A percentile compares a stretch with the other conserved stretches of the same genome.
Evolutionary conservation across 257 asterid species (phyloP).

Genomic region (Ajuga chamaepitys): DNA sequence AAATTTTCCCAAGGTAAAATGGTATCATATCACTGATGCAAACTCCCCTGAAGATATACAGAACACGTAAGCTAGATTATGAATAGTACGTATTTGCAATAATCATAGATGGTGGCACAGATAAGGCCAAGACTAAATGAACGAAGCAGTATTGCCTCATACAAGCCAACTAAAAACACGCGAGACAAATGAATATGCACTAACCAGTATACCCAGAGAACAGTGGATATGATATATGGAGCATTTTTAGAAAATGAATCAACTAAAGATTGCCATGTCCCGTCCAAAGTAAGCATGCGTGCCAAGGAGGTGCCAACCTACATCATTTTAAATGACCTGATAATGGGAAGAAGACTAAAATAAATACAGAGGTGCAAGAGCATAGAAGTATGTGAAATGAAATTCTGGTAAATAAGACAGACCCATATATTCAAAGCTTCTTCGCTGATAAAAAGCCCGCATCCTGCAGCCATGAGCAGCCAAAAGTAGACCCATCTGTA

Average conservation of each 20-base stretch:
- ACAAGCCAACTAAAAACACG: not conserved
- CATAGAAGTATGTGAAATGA: slow-evolving; percentile 23
- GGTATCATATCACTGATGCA: slow-evolving; percentile 94
- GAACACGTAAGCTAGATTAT: not conserved
- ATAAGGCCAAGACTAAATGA: not conserved
- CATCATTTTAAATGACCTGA: slow-evolving; percentile 30
- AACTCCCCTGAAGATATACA: slow-evolving; percentile 58
- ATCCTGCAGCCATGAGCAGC: slow-evolving; percentile 91
- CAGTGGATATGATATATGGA: slow-evolving; percentile 61
- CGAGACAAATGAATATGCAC: slow-evolving; percentile 17
- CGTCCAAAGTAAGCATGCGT: slow-evolving; percentile 62
- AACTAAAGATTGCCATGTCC: slow-evolving; percentile 69
- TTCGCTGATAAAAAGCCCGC: slow-evolving; percentile 79
- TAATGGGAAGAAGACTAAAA: slow-evolving; percentile 10
- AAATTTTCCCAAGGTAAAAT: slow-evolving; percentile 70
- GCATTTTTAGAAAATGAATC: slow-evolving; percentile 69
- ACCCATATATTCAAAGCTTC: slow-evolving; percentile 93
- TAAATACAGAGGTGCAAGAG: slow-evolving; percentile 17
- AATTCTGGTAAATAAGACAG: slow-evolving; percentile 37
- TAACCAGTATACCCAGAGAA: slow-evolving; percentile 86
- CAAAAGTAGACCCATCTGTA: slow-evolving; percentile 91
- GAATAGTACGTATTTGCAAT: not conserved
- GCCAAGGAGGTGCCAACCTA: slow-evolving; percentile 84
- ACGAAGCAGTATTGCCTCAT: not conserved
- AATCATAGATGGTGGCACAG: not conserved